phyloP scores from a whole-genome alignment of 1,139 yeast genomes.

The Kodamaea ohmeri region DNA sequence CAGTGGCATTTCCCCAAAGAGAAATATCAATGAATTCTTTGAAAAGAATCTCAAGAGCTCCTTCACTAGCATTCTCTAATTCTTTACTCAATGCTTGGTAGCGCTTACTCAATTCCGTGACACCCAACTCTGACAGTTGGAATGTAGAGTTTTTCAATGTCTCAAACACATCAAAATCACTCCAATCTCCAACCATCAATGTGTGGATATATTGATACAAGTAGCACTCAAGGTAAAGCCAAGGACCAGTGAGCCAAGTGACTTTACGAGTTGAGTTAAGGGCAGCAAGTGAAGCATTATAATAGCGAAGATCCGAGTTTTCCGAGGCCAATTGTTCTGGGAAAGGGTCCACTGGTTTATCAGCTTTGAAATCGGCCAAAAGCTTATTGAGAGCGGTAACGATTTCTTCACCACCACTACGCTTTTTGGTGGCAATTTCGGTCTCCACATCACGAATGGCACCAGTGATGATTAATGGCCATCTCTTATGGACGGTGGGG shows the following conservation, averaged over 20 bases:
- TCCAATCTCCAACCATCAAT: conserved; percentile 49
- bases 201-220: conserved; percentile 66
- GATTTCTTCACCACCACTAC: conserved; percentile 29
- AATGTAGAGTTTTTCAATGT: conserved; percentile 71
- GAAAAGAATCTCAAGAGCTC: conserved; percentile 53
- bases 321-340: conserved; percentile 35
- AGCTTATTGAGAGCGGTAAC: conserved; percentile 40
- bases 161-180: conserved; percentile 67
- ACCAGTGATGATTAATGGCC: conserved; percentile 80
- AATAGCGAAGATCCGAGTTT: conserved; percentile 47
- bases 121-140: conserved; percentile 71
- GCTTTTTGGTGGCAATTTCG: conserved; percentile 15
- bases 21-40: conserved; percentile 84
- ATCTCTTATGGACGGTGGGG: conserved; percentile 73
- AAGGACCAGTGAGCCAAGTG: conserved; percentile 89
- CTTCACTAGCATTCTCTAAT: conserved; percentile 36
- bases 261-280: conserved; percentile 25
- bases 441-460: conserved; percentile 57
- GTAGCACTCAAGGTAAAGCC: conserved; percentile 87
- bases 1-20: conserved; percentile 98
- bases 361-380: conserved; percentile 36
- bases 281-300: conserved; percentile 45
- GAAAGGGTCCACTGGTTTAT: conserved; percentile 42
- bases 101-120: conserved; percentile 74
- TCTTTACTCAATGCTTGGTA: conserved; percentile 43